These are phyloP conservation scores for Jatropha podagrica DNA, from an alignment of 441 rosid species.

Conservation along the genomic window DNA sequence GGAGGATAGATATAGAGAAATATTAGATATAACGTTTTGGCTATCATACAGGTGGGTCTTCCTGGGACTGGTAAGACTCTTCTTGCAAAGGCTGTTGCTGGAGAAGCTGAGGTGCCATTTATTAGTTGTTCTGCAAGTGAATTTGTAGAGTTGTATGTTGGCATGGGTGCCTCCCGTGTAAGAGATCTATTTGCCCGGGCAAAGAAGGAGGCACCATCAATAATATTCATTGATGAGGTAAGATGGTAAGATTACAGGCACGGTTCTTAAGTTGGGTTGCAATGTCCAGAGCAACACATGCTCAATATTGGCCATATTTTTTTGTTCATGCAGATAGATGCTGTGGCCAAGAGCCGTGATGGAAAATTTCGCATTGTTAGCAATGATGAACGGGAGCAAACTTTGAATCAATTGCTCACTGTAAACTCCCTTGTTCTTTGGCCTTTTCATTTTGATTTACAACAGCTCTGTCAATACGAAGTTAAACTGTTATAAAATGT, in stretches of 20 bases:
- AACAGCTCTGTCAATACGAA: not conserved
- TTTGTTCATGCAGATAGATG: conserved; percentile 71
- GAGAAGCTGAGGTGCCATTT: conserved; percentile 96
- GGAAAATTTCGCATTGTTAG: conserved; percentile 82
- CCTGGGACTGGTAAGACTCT: conserved; percentile 99
- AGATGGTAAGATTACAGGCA: conserved; percentile 41
- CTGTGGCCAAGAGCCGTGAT: conserved; percentile 98
- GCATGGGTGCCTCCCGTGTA: conserved; percentile 98
- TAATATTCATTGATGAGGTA: conserved; percentile 96
- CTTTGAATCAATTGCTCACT: conserved; percentile 95
- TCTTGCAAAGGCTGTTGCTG: conserved; percentile 94
- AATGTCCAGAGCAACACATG: conserved; percentile 9
- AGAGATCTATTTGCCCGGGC: conserved; percentile 96
- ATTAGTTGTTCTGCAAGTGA: conserved; percentile 99
- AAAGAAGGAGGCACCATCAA: conserved; percentile 96
- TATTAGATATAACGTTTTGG: conserved; percentile 19
- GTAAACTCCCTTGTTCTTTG: conserved; percentile 39
- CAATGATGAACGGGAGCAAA: conserved; percentile 97
- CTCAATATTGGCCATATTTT: conserved; percentile 9
- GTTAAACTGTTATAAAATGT: conserved; percentile 26
- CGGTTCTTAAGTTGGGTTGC: not conserved
- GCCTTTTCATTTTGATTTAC: conserved; percentile 16
- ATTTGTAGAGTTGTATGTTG: conserved; percentile 95
- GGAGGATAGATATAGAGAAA: conserved; percentile 7
- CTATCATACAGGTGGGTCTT: conserved; percentile 78